A percentile compares a stretch with the other conserved stretches of the same genome.
Evolutionary conservation across 176 grass and related monocot genomes (phyloP).

Genomic region (Rhynchospora breviuscula): DNA sequence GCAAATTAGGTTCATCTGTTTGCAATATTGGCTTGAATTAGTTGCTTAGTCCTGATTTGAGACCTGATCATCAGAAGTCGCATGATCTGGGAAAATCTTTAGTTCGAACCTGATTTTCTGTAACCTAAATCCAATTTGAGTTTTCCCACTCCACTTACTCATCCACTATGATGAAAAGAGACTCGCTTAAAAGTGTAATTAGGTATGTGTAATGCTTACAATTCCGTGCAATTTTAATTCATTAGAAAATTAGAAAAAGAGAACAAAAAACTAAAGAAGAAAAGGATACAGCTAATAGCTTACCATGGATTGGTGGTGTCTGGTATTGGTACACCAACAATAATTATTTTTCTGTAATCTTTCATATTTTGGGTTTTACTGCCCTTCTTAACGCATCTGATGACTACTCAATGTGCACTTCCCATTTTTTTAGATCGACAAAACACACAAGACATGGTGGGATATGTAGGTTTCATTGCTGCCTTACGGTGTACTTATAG

Average conservation of each 20-base stretch:
- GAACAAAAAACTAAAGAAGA: neutral
- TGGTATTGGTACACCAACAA: neutral
- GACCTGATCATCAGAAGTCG: too few species aligned
- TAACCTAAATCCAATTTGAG: too few species aligned
- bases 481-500: conserved; percentile 67
- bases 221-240: too few species aligned
- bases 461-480: conserved; percentile 91
- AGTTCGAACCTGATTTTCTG: too few species aligned
- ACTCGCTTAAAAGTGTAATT: too few species aligned
- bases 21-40: neutral
- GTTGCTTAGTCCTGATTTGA: neutral
- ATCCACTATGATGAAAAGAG: too few species aligned
- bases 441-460: conserved; percentile 73
- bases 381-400: neutral
- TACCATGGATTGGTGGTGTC: neutral
- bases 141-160: too few species aligned
- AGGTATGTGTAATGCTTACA: too few species aligned
- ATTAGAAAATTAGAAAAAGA: neutral
- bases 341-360: neutral
- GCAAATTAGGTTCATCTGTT: neutral
- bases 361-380: neutral
- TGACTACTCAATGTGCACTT: neutral
- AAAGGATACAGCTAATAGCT: neutral
- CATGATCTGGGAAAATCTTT: too few species aligned
- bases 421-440: conserved; percentile 35